Evolutionary conservation across 176 grass and related monocot genomes (phyloP).

Genomic region (Carex parvula): DNA sequence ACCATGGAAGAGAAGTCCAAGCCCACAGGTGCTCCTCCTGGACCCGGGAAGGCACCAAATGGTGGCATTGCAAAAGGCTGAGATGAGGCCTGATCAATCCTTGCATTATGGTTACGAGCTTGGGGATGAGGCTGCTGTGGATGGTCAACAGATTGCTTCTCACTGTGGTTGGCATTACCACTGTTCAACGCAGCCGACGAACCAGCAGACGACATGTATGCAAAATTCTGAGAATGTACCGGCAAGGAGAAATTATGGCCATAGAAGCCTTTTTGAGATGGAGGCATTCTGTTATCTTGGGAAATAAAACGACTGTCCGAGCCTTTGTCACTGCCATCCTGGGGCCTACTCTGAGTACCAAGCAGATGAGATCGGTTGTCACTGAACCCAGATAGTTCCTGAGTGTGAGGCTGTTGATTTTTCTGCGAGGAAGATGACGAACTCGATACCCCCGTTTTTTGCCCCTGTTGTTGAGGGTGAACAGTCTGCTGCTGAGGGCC

Average conservation of each 20-base stretch:
- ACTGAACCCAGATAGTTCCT: constrained; percentile 42
- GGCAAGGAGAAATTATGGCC: constrained; percentile 58
- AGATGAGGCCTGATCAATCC: constrained; percentile 64
- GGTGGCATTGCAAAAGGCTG: constrained; percentile 89
- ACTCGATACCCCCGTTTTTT: constrained; percentile 49
- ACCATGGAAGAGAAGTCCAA: constrained; percentile 80
- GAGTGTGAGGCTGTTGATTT: constrained; percentile 57
- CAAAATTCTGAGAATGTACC: constrained; percentile 59
- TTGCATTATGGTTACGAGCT: constrained; percentile 48
- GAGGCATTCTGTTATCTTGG: constrained; percentile 42
- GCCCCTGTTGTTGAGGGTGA: constrained; percentile 44
- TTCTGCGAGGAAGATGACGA: constrained; percentile 60
- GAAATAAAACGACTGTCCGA: constrained; percentile 39
- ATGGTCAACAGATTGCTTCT: constrained; percentile 54
- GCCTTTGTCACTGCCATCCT: constrained; percentile 46
- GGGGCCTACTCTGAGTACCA: constrained; percentile 19
- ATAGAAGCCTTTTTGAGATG: constrained; percentile 50
- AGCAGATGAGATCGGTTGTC: constrained; percentile 10
- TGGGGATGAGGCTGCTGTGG: constrained; percentile 51
- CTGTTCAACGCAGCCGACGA: constrained; percentile 21
- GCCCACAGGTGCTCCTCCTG: constrained; percentile 46
- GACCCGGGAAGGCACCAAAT: constrained; percentile 53
- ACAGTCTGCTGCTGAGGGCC: constrained; percentile 41
- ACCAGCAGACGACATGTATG: constrained; percentile 45
- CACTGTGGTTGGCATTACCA: constrained; percentile 40